These are phyloP conservation scores for Cladosporium sp. DNA, from an alignment of 2,329 filamentous ascomycete genomes.

Conservation along the genomic window DNA sequence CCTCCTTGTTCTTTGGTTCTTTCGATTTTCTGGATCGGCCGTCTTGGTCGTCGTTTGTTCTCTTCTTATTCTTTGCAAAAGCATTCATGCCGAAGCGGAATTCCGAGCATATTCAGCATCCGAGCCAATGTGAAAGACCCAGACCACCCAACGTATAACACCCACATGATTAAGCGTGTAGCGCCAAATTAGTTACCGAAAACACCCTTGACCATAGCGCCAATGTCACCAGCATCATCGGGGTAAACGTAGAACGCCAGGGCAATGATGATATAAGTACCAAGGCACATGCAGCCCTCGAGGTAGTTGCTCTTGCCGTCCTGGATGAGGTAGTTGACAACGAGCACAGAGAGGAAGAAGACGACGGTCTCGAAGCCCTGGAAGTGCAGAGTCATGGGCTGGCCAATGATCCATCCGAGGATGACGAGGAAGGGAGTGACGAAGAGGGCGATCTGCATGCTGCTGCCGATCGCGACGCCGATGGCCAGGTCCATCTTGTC, in stretches of 20 bases:
- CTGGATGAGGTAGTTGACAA: conserved; percentile 82
- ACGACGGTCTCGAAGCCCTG: conserved; percentile 85
- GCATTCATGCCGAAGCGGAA: not conserved
- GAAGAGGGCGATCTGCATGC: conserved; percentile 55
- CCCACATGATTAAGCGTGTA: not conserved
- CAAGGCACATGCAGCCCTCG: conserved; percentile 63
- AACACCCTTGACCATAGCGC: conserved; percentile 16
- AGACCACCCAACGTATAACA: not conserved
- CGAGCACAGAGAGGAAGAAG: conserved; percentile 77
- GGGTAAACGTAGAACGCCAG: conserved; percentile 60
- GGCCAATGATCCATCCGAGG: conserved; percentile 51
- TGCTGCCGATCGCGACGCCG: conserved; percentile 52
- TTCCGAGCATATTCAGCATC: not conserved
- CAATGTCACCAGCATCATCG: conserved; percentile 41
- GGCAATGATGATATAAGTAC: conserved; percentile 56
- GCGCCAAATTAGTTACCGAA: conserved; percentile 7
- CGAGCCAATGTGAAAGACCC: too few relatives aligned
- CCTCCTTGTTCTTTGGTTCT: not conserved
- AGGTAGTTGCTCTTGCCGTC: conserved; percentile 85
- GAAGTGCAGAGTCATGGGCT: conserved; percentile 68
- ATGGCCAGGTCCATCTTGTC: conserved; percentile 56
- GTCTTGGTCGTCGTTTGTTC: too few relatives aligned
- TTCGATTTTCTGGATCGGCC: too few relatives aligned
- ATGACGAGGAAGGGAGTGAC: conserved; percentile 56
- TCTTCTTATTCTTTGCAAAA: too few relatives aligned